Evolutionary conservation across 768 basidiomycete genomes (phyloP).

Genomic region (Lentinula boryana): DNA sequence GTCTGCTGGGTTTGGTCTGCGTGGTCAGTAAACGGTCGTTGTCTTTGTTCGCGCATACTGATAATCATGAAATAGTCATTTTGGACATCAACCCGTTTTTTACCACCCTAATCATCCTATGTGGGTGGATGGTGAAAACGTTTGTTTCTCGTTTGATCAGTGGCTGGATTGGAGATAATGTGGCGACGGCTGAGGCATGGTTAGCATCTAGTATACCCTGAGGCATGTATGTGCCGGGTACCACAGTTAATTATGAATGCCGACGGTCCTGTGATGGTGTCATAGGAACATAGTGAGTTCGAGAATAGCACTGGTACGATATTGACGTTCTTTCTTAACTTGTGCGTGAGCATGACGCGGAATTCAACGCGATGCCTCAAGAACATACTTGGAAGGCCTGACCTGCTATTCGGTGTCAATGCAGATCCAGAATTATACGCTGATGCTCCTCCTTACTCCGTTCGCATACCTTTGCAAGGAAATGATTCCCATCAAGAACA

Average conservation of each 20-base stretch:
- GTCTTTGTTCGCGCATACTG: background rate
- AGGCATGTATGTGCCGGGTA: constrained; percentile 4
- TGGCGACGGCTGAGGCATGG: constrained; percentile 61
- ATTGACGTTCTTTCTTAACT: background rate
- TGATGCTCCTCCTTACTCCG: background rate
- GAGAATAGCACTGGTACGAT: background rate
- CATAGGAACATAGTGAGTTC: background rate
- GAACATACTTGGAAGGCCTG: background rate
- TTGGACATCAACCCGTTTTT: constrained; percentile 70
- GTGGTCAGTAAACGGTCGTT: constrained; percentile 40
- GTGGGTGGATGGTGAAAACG: constrained; percentile 71
- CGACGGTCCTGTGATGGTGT: background rate
- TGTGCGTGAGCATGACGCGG: background rate
- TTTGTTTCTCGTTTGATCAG: constrained; percentile 54
- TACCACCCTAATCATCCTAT: constrained; percentile 68
- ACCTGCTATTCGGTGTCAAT: background rate
- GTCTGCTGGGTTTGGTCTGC: constrained; percentile 80
- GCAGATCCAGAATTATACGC: background rate
- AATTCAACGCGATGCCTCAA: background rate
- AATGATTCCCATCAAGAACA: background rate
- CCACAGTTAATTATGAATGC: too few species aligned
- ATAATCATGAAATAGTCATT: constrained; percentile 44
- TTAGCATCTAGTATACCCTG: constrained; percentile 77
- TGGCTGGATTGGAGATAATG: constrained; percentile 60
- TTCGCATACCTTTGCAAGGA: background rate